These are phyloP conservation scores for Musa beccarii DNA, from an alignment of 176 grass and related monocot species.

Conservation along the genomic window DNA sequence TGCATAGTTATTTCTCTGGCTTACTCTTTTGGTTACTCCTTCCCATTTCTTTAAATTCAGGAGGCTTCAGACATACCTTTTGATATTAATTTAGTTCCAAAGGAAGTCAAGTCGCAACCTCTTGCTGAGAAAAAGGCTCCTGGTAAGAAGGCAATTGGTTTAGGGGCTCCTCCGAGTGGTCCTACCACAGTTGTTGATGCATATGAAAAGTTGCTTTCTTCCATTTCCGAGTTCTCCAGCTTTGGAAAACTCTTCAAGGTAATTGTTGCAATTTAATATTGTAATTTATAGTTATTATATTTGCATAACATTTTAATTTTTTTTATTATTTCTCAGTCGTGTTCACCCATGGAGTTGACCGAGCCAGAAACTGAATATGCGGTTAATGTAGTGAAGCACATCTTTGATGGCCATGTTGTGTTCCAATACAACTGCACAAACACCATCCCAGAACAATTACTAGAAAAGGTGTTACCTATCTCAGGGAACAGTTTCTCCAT, in stretches of 20 bases:
- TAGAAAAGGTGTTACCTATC: constrained; percentile 56
- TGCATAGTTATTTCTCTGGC: constrained; percentile 1
- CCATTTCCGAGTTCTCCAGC: constrained; percentile 73
- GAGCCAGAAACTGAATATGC: constrained; percentile 98
- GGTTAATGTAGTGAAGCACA: constrained; percentile 91
- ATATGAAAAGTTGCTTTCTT: constrained; percentile 90
- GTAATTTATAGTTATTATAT: not conserved
- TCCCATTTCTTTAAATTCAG: constrained; percentile 31
- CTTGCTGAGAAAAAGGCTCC: constrained; percentile 85
- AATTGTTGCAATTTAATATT: constrained; percentile 1
- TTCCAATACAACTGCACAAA: constrained; percentile 98
- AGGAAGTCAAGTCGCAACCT: constrained; percentile 78
- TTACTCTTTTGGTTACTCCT: constrained; percentile 2
- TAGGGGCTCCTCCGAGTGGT: constrained; percentile 43
- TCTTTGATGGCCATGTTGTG: constrained; percentile 72
- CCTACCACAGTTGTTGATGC: constrained; percentile 56
- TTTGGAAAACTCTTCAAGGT: constrained; percentile 99
- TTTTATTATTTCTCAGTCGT: constrained; percentile 58
- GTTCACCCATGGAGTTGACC: constrained; percentile 83
- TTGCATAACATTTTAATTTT: constrained; percentile 3
- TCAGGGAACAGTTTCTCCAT: not conserved
- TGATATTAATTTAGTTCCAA: constrained; percentile 72
- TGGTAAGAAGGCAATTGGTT: constrained; percentile 77
- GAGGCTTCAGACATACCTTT: constrained; percentile 76
- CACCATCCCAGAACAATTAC: constrained; percentile 93